phyloP scores from a whole-genome alignment of 768 basidiomycete genomes.

The Hydnomerulius pinastri region DNA sequence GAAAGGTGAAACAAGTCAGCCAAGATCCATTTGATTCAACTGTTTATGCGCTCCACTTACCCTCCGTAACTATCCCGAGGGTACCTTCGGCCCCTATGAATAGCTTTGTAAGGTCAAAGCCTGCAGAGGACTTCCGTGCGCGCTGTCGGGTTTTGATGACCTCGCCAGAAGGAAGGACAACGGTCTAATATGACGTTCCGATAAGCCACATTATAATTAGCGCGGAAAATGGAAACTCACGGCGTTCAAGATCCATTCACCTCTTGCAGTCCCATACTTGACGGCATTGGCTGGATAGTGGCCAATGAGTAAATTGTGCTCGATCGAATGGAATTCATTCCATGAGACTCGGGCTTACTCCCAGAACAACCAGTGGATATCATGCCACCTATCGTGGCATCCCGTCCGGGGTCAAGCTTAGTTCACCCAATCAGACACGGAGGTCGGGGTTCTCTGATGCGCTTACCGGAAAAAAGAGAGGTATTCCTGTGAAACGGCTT shows the following conservation, averaged over 20 bases:
- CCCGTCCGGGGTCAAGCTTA: constrained; percentile 18
- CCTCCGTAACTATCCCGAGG: constrained; percentile 81
- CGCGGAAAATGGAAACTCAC: constrained; percentile 40
- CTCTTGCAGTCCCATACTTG: constrained; percentile 79
- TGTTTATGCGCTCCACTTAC: constrained; percentile 27
- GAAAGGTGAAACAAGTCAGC: neutral
- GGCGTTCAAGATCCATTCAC: constrained; percentile 79
- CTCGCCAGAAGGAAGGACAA: constrained; percentile 77
- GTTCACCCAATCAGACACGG: neutral
- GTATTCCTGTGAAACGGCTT: constrained; percentile 11
- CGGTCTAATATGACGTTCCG: constrained; percentile 48
- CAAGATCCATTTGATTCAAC: too few species aligned
- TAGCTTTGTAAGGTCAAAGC: constrained; percentile 79
- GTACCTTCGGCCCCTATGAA: constrained; percentile 90
- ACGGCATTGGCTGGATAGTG: constrained; percentile 63
- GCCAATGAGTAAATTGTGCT: neutral
- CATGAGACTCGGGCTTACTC: constrained; percentile 46
- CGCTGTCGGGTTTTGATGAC: constrained; percentile 82
- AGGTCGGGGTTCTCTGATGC: neutral
- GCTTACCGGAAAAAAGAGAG: constrained; percentile 16
- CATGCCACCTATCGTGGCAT: constrained; percentile 78
- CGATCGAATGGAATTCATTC: neutral
- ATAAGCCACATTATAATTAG: neutral
- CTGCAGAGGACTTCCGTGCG: constrained; percentile 77
- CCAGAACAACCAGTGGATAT: constrained; percentile 80